Base-by-base conservation (phyloP, 345 rosid species). In the Heritiera fomes region DNA sequence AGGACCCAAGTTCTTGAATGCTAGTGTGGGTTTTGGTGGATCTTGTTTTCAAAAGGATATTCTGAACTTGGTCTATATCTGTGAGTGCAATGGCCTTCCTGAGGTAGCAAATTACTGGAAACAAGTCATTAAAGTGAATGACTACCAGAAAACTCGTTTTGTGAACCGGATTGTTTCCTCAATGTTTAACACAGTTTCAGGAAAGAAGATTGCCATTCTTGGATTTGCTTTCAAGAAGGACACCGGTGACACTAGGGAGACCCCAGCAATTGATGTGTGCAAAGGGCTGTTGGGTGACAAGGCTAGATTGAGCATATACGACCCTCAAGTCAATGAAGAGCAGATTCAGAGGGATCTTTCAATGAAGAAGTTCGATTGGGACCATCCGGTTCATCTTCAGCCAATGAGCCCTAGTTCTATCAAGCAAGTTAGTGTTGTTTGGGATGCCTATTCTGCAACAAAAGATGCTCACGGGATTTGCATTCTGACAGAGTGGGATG, bases 241-340 rank as follows among this genome's bases (percentile, higher is more conserved):
- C 83, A 91, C 93, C 49, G 91, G 95, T 63, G 93, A 91, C 80
- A 91, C 93, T 1, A 91, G 95, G 87, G 95, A 90, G 87, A 91
- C 95, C 17, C 92, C 91, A 1, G 93, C 93, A 9, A 91, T 87
- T 68, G 93, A 91, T 83, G 93, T 91, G 10, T 91, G 95, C 79
- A 87, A 89, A 77, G 92, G 93, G 12, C 71, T 89, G 50, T 73
- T 91, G 70, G 91, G 88, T 41, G 92, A 91, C 71, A 90, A 85
- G 80, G 95, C 95, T 41, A 56, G 47, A 60, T 77, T 89, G 78
- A 88, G 89, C 83, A 87, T 91, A 74, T 91, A 87, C 45, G 93
- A 91, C 41, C 95, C 93, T 49, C 91, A 85, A 79, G 95, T 89
- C 18, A 73, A 84, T 0, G 86, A 86, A 77, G 95, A 91, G 38